Conservation (phyloP, 208 protist species). For the Angomonas deanei region DNA sequence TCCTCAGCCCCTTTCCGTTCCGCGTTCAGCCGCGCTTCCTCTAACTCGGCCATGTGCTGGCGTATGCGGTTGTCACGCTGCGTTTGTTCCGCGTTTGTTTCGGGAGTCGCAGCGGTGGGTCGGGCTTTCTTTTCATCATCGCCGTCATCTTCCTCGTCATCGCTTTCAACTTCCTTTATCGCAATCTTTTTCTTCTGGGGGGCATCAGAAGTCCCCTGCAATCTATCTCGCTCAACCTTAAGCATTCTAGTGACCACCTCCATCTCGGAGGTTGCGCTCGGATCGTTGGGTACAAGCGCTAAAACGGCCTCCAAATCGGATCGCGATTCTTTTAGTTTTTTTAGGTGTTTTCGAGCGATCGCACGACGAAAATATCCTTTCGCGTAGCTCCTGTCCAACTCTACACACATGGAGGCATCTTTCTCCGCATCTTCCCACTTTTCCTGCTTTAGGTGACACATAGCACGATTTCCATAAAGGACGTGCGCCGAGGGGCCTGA, state of each 20-base stretch:
- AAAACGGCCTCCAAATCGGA: constrained; percentile 81
- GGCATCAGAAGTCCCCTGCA: not conserved
- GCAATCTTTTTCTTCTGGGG: constrained; percentile 62
- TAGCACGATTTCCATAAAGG: constrained; percentile 81
- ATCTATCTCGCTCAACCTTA: constrained; percentile 44
- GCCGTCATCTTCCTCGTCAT: constrained; percentile 59
- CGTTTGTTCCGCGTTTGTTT: not conserved
- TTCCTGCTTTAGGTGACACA: constrained; percentile 78
- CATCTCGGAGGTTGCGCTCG: constrained; percentile 59
- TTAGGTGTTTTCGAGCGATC: constrained; percentile 73
- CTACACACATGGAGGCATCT: constrained; percentile 72
- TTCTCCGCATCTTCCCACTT: constrained; percentile 74
- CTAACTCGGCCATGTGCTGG: not conserved
- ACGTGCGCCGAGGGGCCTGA: constrained; percentile 54
- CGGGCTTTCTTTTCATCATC: constrained; percentile 7
- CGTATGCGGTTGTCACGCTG: constrained; percentile 16
- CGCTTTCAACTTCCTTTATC: constrained; percentile 82
- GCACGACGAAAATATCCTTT: constrained; percentile 88
- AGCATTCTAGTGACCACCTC: constrained; percentile 69
- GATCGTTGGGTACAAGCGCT: constrained; percentile 66
- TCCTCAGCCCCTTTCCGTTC: constrained; percentile 33
- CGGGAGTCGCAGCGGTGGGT: not conserved
- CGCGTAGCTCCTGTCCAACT: constrained; percentile 73
- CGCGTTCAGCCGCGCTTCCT: constrained; percentile 30
- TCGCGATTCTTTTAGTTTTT: constrained; percentile 81